A percentile compares a stretch with the other conserved stretches of the same genome.
These are phyloP conservation scores for Aspergillus sparsus DNA, from an alignment of 495 filamentous ascomycete genomes.

Conservation along the genomic window DNA sequence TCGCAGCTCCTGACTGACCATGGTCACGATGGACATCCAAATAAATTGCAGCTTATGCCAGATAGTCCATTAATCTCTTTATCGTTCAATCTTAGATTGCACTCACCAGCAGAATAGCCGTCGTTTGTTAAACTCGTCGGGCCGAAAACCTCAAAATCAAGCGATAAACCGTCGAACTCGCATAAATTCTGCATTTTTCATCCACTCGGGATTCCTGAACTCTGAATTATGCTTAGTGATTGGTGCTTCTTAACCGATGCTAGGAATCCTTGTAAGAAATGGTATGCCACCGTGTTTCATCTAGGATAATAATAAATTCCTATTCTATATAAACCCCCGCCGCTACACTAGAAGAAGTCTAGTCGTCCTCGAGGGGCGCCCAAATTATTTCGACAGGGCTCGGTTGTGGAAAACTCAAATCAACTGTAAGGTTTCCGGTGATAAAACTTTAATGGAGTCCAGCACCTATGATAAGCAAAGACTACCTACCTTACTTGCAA, in stretches of 20 bases:
- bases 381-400: not conserved
- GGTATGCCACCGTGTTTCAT: conserved; percentile 11
- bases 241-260: conserved; percentile 11
- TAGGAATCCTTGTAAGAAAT: conserved; percentile 3
- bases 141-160: conserved; percentile 8
- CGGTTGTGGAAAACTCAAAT: not conserved
- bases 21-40: no score
- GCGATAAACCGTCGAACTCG: not conserved
- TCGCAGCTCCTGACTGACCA: no score
- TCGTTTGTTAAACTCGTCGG: not conserved
- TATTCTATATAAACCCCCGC: not conserved
- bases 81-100: no score
- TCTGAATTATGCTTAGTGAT: not conserved
- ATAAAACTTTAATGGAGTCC: no score
- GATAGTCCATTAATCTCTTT: no score
- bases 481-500: no score
- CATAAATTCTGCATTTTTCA: conserved; percentile 11
- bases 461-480: no score
- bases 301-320: conserved; percentile 1
- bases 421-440: no score
- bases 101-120: not conserved
- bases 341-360: not conserved
- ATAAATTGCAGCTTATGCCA: no score
- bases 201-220: conserved; percentile 7
- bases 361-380: not conserved